Evolutionary conservation across 225 moss, liverwort and hornwort species (phyloP).

Genomic region (Straminergon stramineum): DNA sequence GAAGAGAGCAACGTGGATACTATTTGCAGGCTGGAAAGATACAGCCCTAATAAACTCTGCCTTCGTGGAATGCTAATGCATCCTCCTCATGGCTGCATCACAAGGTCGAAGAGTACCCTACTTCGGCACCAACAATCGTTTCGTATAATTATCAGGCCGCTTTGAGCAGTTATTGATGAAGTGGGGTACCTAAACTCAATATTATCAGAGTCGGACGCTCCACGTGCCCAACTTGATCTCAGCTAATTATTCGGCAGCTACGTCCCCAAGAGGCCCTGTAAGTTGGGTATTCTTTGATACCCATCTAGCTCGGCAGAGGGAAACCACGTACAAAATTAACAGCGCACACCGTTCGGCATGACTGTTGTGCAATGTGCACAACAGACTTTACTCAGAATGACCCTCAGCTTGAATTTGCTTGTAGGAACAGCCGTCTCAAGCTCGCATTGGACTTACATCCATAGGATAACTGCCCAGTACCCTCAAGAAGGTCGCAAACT

Average conservation of each 20-base stretch:
- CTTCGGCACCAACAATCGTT: background rate
- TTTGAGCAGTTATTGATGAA: background rate
- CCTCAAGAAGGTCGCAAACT: conserved; percentile 95
- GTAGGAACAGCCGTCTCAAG: conserved; percentile 17
- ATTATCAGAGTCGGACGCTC: background rate
- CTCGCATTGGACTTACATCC: conserved; percentile 68
- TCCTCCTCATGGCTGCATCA: background rate
- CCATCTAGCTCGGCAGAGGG: background rate
- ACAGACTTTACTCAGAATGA: background rate
- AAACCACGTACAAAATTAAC: background rate
- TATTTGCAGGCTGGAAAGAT: background rate
- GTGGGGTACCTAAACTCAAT: background rate
- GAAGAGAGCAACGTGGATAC: background rate
- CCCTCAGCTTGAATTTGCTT: background rate
- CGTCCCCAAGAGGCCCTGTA: background rate
- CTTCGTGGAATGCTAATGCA: background rate
- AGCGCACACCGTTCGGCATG: background rate
- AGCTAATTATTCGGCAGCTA: background rate
- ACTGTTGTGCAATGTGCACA: conserved; percentile 16
- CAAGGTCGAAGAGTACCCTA: background rate
- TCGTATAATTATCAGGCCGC: background rate
- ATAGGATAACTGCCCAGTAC: conserved; percentile 96
- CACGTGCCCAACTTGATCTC: background rate
- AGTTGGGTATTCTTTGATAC: background rate
- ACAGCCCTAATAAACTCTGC: background rate